These are phyloP conservation scores for Grosmannia huntii DNA, from an alignment of 2,329 filamentous ascomycete species.

Conservation along the genomic window DNA sequence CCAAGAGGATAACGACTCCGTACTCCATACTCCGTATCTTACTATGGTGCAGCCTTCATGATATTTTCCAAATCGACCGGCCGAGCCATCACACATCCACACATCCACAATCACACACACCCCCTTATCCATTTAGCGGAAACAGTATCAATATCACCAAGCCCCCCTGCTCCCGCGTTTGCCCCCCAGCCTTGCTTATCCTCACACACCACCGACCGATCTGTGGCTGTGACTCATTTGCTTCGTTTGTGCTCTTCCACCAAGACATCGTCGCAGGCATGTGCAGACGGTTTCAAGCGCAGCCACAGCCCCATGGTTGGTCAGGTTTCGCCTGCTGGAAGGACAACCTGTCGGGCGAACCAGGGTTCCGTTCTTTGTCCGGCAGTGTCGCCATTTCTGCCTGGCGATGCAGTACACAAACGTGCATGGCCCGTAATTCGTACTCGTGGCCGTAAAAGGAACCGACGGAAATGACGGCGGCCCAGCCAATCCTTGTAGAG, in stretches of 20 bases:
- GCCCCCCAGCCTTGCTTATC: not conserved
- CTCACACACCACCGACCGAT: not conserved
- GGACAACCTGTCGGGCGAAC: not conserved
- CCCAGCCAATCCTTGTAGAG: not conserved
- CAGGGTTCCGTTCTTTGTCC: not conserved
- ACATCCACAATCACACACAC: not conserved
- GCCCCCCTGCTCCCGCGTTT: not conserved
- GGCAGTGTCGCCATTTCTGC: not conserved
- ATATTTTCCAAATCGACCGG: not conserved
- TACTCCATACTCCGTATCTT: too few species aligned
- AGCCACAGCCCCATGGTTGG: not conserved
- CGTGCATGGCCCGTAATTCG: too few species aligned
- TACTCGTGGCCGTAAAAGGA: too few species aligned
- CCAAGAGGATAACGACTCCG: too few species aligned
- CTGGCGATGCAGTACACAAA: not conserved
- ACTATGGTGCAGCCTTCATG: not conserved
- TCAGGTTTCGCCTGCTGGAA: not conserved
- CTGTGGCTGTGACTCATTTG: slow-evolving; percentile 1
- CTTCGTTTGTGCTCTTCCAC: not conserved
- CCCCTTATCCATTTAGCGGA: not conserved
- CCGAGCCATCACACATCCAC: not conserved
- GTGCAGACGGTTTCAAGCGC: not conserved
- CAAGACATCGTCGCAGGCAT: not conserved
- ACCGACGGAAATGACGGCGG: not conserved
- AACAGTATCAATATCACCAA: not conserved